phyloP scores from a whole-genome alignment of 306 rosid genomes.

The Lagenaria siceraria region DNA sequence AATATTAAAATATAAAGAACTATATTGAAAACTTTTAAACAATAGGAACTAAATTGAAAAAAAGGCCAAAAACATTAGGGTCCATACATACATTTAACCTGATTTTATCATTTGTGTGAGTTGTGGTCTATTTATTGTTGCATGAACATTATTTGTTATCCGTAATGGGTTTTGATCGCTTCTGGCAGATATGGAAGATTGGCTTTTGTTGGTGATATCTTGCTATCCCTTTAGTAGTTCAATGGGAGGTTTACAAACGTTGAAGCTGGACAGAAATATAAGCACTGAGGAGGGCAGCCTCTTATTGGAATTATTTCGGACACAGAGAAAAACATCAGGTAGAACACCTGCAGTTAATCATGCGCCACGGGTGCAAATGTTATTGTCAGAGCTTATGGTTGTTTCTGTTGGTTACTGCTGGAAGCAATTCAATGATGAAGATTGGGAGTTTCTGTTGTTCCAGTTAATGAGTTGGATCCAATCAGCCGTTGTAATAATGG shows the following conservation, averaged over 20 bases:
- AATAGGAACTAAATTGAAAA: too few relatives aligned
- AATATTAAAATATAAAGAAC: too few relatives aligned
- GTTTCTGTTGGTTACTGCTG: slow-evolving; percentile 85
- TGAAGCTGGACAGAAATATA: slow-evolving; percentile 48
- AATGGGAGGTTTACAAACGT: slow-evolving; percentile 30
- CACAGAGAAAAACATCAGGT: slow-evolving; percentile 59
- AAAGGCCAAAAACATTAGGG: too few relatives aligned
- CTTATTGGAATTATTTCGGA: slow-evolving; percentile 56
- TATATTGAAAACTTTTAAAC: too few relatives aligned
- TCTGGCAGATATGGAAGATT: slow-evolving; percentile 72
- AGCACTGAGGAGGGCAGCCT: slow-evolving; percentile 48
- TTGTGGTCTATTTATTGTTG: neutral
- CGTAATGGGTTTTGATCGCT: slow-evolving; percentile 11
- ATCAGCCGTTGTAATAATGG: slow-evolving; percentile 67
- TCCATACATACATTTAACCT: neutral
- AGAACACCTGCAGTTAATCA: slow-evolving; percentile 39
- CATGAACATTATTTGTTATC: slow-evolving; percentile 5
- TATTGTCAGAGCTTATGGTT: slow-evolving; percentile 66
- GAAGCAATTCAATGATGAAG: slow-evolving; percentile 70
- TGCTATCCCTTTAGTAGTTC: slow-evolving; percentile 67
- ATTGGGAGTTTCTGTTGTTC: slow-evolving; percentile 72
- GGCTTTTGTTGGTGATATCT: slow-evolving; percentile 70
- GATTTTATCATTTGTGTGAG: neutral
- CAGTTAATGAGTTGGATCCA: slow-evolving; percentile 75
- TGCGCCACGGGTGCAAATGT: slow-evolving; percentile 60